Base-by-base conservation (phyloP, 768 basidiomycete species). In the Cystofilobasidium capitatum region DNA sequence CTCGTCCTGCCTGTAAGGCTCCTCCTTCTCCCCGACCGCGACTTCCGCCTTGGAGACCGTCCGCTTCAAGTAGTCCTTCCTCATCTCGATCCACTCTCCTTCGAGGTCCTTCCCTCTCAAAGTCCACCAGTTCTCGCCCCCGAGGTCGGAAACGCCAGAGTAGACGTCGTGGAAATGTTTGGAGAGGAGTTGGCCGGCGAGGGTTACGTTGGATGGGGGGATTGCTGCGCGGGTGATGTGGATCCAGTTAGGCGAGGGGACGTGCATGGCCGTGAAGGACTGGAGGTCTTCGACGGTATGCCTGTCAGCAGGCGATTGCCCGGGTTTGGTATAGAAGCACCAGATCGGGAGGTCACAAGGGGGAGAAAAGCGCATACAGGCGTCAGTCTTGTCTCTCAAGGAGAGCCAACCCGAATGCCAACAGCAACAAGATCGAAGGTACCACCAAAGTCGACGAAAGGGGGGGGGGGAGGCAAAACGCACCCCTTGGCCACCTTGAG, bases 1-100 rank as follows among this genome's bases (percentile, higher is more conserved):
- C 5, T 68, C 66, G 33, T 61, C 61, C 29, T 68, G 61, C 22
- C 29, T 24, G 35, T 68, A 57, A 10, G 37, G 39, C 33, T 20
- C 42, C 7, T 51, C 61, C 37, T 58, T 35, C 22, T 68, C 54
- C 26, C 54, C 66, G 29, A 63, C 44, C 36, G 54, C 54, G 35
- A 55, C 26, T n/a, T 40, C 33, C 2, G 61, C 61, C 62, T 68
- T 68, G 22, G 31, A 26, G 1, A 61, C 47, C 36, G 66, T 68
- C 17, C 66, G 26, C 6, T 36, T 36, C 1, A 68, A 54, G 42
- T 57, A 89, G 73, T 92, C 90, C 73, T 88, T 91, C 80, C 82
- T 87, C 65, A 88, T 84, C 3, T 85, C 85, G 57, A 93, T 84
- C 91, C 91, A 94, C 76, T 94, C 88, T 0, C 83, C 89, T 73